Base-by-base conservation (phyloP, 805 yeast genomes). In the Starmerella asiatica region DNA sequence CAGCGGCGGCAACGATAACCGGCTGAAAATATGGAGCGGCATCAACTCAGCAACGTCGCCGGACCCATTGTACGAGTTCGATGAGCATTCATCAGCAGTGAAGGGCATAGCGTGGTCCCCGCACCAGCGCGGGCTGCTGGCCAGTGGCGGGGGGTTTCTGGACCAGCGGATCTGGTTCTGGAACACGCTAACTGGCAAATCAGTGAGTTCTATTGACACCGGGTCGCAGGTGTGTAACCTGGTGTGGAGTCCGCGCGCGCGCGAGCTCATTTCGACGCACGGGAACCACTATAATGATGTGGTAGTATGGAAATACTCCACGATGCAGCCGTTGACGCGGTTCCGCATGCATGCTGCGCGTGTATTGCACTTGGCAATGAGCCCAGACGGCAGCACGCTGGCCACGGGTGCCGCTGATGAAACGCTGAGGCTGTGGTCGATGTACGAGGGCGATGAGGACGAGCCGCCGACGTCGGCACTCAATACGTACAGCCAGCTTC, bases 381-480 rank as follows among this genome's bases (percentile, higher is more conserved):
- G 94, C 16, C 94, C 96, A 0, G 97, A 91, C 61, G 98, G 98
- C 0, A 85, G 83, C 46, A 85, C 96, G 0, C 79, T 91, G 12
- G 98, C 88, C 2, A 86, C 98, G 0, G 98, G 98, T 2, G 96
- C 98, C 1, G 98, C 97, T 4, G 98, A 91, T 61, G 98, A 91
- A 59, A 91, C 98, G 0, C 63, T 91, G 41, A 61, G 98, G 47
- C 83, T 91, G 56, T 91, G 98, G 98, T 85, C 84, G 51, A 80
- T 86, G 1, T 91, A 86, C 62, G 94, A 83, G 44, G 82, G 79
- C 56, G 76, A 71, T 50, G 62, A 29, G n/a, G 24, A 16, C 5
- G 46, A 44, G 20, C 29, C 21, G n/a, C 20, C 36, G 8, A 9
- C 21, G 16, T 39, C 46, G 9, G 21, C 32, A 1, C 31, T 48